These are phyloP conservation scores for Vishniacozyma victoriae DNA, from an alignment of 768 basidiomycete genomes.

Conservation along the genomic window DNA sequence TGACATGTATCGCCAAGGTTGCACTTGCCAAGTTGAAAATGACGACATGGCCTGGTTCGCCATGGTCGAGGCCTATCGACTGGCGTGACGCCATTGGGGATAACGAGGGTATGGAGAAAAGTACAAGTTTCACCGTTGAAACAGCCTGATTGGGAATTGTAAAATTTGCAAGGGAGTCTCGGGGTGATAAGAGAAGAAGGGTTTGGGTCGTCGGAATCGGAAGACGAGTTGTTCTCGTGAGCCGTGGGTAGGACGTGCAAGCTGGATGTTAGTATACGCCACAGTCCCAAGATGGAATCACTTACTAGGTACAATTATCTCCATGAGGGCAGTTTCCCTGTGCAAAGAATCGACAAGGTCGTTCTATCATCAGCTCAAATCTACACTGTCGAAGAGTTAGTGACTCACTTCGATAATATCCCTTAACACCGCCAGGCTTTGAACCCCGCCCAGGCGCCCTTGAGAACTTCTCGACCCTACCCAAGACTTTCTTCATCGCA, in stretches of 20 bases:
- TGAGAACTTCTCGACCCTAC: conserved; percentile 15
- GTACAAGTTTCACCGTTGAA: conserved; percentile 27
- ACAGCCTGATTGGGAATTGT: conserved; percentile 42
- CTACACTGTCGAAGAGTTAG: background rate
- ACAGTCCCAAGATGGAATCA: background rate
- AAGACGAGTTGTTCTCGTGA: conserved; percentile 3
- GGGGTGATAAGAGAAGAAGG: too few relatives aligned
- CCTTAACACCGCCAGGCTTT: conserved; percentile 14
- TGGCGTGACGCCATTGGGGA: conserved; percentile 28
- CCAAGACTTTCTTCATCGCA: conserved; percentile 30
- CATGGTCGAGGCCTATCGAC: conserved; percentile 41
- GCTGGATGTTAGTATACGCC: conserved; percentile 10
- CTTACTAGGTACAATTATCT: conserved; percentile 42
- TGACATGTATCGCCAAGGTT: conserved; percentile 42
- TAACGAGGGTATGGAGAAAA: conserved; percentile 41
- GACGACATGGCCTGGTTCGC: conserved; percentile 37
- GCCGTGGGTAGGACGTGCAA: conserved; percentile 16
- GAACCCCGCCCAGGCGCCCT: conserved; percentile 1
- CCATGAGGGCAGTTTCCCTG: conserved; percentile 43
- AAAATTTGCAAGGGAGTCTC: conserved; percentile 39
- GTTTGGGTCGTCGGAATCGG: background rate
- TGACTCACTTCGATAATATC: conserved; percentile 42
- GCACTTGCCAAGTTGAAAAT: conserved; percentile 38
- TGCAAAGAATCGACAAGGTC: conserved; percentile 38
- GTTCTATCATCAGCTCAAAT: conserved; percentile 12